Evolutionary conservation across 768 basidiomycete species (phyloP), one percentile per base, ranked within the genome.

Genomic region (Lactifluus hygrophoroides): DNA sequence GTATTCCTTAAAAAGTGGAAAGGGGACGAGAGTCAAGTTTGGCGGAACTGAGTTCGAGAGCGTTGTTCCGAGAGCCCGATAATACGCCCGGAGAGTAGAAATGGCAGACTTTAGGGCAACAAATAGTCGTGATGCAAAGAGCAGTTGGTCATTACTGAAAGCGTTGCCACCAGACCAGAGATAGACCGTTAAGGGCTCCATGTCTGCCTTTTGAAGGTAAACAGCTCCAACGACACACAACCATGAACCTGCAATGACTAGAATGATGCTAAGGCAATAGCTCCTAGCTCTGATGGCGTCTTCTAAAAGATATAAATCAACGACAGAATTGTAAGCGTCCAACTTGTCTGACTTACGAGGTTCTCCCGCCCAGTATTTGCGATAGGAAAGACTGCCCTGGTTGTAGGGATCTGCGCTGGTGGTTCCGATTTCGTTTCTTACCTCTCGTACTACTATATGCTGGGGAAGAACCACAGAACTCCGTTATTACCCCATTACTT

Each of bases 231-330:
- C 21, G 30, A 69, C 60, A 25, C 27, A 30, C 23, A 69, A 50
- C 14, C 53, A 42, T 19, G 68, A 62, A 27, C 66, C 68, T 1
- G 66, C 62, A 9, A 63, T 52, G 7, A 42, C 62, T 9, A 67
- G 16, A 17, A 66, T 38, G 38, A 69, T 54, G 21, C 52, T 52
- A 9, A 67, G 65, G 42, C 67, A 69, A 56, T 67, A 68, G 43
- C 51, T 64, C 9, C n/a, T 34, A 11, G 59, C 43, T 16, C 58
- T 56, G 40, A 67, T 11, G 17, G 1, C 9, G 6, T 42, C 40
- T n/a, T n/a, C 40, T 42, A 21, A 5, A 3, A 42, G 19, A 21
- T 21, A 42, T 10, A 42, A 42, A n/a, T 42, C 14, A 35, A 13
- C 35, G 14, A 35, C n/a, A n/a, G 5, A 42, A 8, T 21, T 19